Base-by-base conservation (phyloP, 148 eudicot species). In the Diospyros lotus region DNA sequence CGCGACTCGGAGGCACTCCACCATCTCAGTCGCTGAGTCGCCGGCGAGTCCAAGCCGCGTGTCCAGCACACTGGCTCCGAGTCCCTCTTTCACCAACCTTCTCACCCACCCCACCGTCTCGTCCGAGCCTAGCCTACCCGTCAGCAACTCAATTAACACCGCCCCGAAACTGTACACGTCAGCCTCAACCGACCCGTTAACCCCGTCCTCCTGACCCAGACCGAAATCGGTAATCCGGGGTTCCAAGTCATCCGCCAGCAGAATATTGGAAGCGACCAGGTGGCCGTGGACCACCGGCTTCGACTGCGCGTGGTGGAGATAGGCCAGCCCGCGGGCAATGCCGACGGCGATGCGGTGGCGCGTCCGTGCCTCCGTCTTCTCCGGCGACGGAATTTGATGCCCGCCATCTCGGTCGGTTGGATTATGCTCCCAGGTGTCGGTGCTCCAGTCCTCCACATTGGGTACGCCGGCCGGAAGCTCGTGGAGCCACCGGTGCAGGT, bases 341-440 rank as follows among this genome's bases (percentile, higher is more conserved):
- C 99, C 99, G 1, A 96, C 88, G 0, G 93, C 98, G 50, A 96
- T 89, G 40, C 86, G 89, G 82, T 96, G 98, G 83, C 99, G 94
- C 75, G 84, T 87, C 71, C 76, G 81, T 93, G 97, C 93, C 56
- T 86, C 91, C 28, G 84, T 54, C 58, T 86, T 89, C 40, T 83
- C 89, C 0, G 88, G 92, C 0, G 90, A 86, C 1, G 79, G 15
- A 2, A 9, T 11, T 9, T 58, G 73, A 44, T 85, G 67, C 11
- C 82, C 80, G 15, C 60, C 72, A 11, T 84, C 82, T 2, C 68
- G 60, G 54, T 80, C 83, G 0, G 56, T 71, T 28, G 28, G 28
- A 42, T 68, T 84, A 42, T 85, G 81, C 66, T 96, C 97, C 99
- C 99, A 96, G 48, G 93, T 91, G 90, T 96, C 99, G 28, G 87